Evolutionary conservation across 2,329 filamentous ascomycete genomes (phyloP).

Genomic region (Claviceps maximensis): DNA sequence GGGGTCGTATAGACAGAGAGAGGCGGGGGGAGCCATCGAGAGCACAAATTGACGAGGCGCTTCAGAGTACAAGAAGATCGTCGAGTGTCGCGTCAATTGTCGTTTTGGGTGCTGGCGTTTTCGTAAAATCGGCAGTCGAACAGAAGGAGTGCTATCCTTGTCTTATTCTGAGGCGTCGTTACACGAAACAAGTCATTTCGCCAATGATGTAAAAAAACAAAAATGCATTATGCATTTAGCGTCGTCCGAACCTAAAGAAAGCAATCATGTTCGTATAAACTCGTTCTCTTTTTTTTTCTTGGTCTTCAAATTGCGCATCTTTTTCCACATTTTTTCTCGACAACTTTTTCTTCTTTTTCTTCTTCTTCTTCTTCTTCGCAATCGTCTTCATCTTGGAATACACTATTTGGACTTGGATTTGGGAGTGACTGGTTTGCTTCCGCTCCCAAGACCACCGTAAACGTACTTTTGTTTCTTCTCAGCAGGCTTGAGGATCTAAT

Average conservation of each 20-base stretch:
- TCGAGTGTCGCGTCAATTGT: conserved; percentile 1
- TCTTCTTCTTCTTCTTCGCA: neutral
- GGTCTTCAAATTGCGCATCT: neutral
- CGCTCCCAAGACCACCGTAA: conserved; percentile 55
- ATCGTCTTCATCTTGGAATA: neutral
- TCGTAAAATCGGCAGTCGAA: conserved; percentile 8
- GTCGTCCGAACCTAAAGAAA: conserved; percentile 91
- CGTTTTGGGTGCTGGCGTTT: neutral
- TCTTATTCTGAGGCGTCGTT: neutral
- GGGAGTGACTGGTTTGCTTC: conserved; percentile 15
- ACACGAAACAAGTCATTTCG: conserved; percentile 10
- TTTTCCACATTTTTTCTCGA: neutral
- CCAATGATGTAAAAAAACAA: conserved; percentile 3
- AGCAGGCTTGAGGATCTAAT: conserved; percentile 91
- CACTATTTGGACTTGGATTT: conserved; percentile 12
- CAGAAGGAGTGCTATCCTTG: conserved; percentile 3
- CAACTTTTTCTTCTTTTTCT: neutral
- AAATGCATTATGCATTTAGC: conserved; percentile 43
- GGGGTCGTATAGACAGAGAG: conserved; percentile 9
- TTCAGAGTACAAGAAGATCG: conserved; percentile 3
- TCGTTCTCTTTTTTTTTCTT: conserved; percentile 8
- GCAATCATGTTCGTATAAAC: conserved; percentile 48
- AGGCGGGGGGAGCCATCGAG: neutral
- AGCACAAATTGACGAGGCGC: conserved; percentile 8
- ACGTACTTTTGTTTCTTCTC: conserved; percentile 99